These are phyloP conservation scores for Brassica rapa DNA, from an alignment of 345 rosid genomes.

Conservation along the genomic window DNA sequence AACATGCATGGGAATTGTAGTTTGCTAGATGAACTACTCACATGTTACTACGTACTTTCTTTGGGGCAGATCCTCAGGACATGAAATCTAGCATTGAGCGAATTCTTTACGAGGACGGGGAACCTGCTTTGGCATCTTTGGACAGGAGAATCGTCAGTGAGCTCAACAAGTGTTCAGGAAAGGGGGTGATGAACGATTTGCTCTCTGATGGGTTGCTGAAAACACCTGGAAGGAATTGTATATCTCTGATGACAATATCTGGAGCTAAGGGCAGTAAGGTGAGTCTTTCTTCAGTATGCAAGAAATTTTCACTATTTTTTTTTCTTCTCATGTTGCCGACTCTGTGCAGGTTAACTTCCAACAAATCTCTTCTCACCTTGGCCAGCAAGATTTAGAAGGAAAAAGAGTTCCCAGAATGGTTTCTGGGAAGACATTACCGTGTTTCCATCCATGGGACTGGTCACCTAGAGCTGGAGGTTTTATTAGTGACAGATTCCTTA, in stretches of 20 bases:
- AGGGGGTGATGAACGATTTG: slow-evolving; percentile 66
- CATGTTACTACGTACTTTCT: slow-evolving; percentile 1
- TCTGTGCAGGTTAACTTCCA: slow-evolving; percentile 91
- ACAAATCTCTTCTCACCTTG: slow-evolving; percentile 94
- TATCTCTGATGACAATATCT: slow-evolving; percentile 94
- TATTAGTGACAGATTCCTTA: slow-evolving; percentile 89
- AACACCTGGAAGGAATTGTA: slow-evolving; percentile 81
- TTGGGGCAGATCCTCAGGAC: slow-evolving; percentile 58
- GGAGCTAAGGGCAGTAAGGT: slow-evolving; percentile 99
- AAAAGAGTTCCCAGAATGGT: slow-evolving; percentile 98
- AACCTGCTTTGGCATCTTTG: slow-evolving; percentile 68
- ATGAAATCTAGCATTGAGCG: slow-evolving; percentile 70
- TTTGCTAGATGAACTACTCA: slow-evolving; percentile 3
- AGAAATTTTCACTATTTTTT: background rate
- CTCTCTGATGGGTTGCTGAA: slow-evolving; percentile 83
- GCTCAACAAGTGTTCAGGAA: slow-evolving; percentile 71
- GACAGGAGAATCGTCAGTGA: slow-evolving; percentile 74
- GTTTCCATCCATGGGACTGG: slow-evolving; percentile 99
- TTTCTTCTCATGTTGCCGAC: background rate
- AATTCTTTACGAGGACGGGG: slow-evolving; percentile 73
- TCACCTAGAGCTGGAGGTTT: slow-evolving; percentile 96
- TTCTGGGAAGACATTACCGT: slow-evolving; percentile 96
- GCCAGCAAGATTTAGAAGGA: slow-evolving; percentile 98
- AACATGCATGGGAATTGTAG: slow-evolving; percentile 18
- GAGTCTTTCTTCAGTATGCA: slow-evolving; percentile 35